phyloP scores from a whole-genome alignment of 2,329 filamentous ascomycete species.

The Sporothrix euskadiensis region DNA sequence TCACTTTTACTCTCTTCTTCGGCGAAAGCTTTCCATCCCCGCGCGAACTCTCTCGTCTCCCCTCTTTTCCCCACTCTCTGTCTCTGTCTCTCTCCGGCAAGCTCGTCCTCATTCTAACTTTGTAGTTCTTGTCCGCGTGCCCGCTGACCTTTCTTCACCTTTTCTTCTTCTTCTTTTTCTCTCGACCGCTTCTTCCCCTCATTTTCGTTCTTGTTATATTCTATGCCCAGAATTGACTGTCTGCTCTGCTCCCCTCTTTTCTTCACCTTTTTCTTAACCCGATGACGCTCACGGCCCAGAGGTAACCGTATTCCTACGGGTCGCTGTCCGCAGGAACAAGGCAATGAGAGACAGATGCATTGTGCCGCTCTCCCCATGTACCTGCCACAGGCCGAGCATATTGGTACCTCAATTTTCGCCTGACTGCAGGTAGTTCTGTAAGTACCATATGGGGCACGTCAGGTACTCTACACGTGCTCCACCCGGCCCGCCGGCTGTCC shows the following conservation, averaged over 20 bases:
- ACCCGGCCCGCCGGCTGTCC: constrained; percentile 32
- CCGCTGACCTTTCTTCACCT: neutral
- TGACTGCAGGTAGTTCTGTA: neutral
- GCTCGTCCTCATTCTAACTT: neutral
- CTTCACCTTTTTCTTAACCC: neutral
- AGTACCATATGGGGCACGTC: constrained; percentile 3
- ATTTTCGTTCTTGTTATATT: neutral
- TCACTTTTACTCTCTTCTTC: neutral
- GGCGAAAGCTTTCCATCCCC: neutral
- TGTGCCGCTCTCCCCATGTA: constrained; percentile 21
- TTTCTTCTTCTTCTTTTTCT: neutral
- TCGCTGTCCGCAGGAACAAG: constrained; percentile 22
- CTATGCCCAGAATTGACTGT: neutral
- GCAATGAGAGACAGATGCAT: constrained; percentile 11
- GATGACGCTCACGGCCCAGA: neutral
- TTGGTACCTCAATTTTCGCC: neutral
- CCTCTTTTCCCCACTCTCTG: neutral
- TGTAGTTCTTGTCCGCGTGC: neutral
- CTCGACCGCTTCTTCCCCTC: constrained; percentile 5
- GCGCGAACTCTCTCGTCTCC: neutral
- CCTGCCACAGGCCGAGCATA: neutral
- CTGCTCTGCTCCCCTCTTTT: neutral
- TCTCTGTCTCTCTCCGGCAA: neutral
- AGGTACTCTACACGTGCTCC: constrained; percentile 30
- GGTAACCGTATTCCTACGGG: neutral